These are phyloP conservation scores for Dicorynia guianensis DNA, from an alignment of 306 rosid species.

Conservation along the genomic window DNA sequence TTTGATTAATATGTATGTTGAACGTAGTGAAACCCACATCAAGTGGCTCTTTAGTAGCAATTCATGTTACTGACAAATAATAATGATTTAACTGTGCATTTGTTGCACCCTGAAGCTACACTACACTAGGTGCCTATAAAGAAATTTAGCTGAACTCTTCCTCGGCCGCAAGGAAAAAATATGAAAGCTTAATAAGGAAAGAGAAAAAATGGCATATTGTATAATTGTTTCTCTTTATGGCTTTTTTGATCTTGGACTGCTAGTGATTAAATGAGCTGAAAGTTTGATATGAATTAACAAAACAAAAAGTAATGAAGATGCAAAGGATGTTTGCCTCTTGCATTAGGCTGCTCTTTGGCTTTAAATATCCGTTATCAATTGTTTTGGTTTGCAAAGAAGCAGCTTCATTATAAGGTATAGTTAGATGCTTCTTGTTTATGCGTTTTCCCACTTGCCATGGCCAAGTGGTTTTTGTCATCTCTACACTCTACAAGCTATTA, in stretches of 20 bases:
- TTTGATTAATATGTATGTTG: background rate
- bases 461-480: too few species aligned
- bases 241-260: background rate
- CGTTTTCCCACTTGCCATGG: background rate
- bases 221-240: too few species aligned
- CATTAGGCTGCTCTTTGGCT: background rate
- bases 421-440: background rate
- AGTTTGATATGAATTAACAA: background rate
- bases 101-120: background rate
- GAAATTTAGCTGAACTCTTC: background rate
- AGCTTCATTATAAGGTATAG: background rate
- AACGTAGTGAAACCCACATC: background rate
- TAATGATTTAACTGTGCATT: background rate
- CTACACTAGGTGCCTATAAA: background rate
- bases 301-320: background rate
- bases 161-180: background rate
- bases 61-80: background rate
- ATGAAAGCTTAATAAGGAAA: background rate
- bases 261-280: conserved; percentile 7
- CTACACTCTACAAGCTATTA: too few species aligned
- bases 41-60: background rate
- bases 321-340: background rate
- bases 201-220: background rate
- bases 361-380: background rate
- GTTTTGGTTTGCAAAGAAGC: background rate